Evolutionary conservation across 352 stramenopile genomes (phyloP).

Genomic region (Globisporangium recalcitrans): DNA sequence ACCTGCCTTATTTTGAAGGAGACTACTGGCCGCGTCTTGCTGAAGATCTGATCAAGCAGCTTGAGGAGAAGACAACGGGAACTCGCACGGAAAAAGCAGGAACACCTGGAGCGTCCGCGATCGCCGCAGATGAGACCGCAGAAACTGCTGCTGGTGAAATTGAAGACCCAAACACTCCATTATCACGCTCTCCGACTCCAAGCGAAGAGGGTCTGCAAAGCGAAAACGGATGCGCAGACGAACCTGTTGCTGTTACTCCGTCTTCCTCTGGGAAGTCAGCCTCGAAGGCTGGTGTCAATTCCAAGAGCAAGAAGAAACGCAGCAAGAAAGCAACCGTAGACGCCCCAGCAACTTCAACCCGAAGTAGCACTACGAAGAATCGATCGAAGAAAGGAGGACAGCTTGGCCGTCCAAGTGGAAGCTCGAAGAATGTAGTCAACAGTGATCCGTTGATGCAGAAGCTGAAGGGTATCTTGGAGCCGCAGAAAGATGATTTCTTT

Average conservation of each 20-base stretch:
- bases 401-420: conserved; percentile 33
- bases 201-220: conserved; percentile 29
- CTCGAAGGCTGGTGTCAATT: conserved; percentile 21
- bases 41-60: conserved; percentile 98
- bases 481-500: conserved; percentile 99
- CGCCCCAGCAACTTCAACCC: conserved; percentile 39
- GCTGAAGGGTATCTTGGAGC: conserved; percentile 95
- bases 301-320: conserved; percentile 73
- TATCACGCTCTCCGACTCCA: conserved; percentile 44
- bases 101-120: neutral
- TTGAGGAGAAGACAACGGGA: conserved; percentile 89
- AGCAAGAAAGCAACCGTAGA: conserved; percentile 71
- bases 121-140: conserved; percentile 14
- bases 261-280: conserved; percentile 17
- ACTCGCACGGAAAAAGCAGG: conserved; percentile 26
- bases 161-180: conserved; percentile 32
- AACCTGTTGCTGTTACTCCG: conserved; percentile 10
- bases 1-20: conserved; percentile 98
- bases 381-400: conserved; percentile 58
- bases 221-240: conserved; percentile 23
- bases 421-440: conserved; percentile 74
- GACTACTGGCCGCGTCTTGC: conserved; percentile 98
- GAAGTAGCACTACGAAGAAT: conserved; percentile 62
- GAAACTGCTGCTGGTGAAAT: conserved; percentile 17
- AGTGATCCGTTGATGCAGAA: conserved; percentile 96